Conservation (phyloP, 139 green algal species). For the Chlamydomonas applanata region DNA sequence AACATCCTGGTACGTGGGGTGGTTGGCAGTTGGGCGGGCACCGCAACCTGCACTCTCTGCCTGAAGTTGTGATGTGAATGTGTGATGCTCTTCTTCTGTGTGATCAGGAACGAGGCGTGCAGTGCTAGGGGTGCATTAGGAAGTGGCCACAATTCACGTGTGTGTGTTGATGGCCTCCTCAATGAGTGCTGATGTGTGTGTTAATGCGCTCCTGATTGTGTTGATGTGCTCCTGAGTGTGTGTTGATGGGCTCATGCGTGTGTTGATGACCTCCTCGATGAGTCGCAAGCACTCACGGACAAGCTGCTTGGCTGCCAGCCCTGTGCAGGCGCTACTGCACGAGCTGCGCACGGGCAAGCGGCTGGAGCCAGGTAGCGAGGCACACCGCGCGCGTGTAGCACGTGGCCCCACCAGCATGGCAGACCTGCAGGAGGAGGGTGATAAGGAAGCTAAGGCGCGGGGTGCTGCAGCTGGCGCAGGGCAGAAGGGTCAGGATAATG, state of each 20-base stretch:
- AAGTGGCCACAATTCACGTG: no score
- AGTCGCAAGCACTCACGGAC: no score
- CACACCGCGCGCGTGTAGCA: constrained; percentile 15
- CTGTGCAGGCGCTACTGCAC: constrained; percentile 29
- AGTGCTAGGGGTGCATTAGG: no score
- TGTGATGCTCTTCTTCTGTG: background rate
- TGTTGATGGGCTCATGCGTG: no score
- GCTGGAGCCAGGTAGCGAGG: background rate
- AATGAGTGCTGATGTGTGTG: no score
- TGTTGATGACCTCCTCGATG: no score
- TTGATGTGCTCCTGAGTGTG: no score
- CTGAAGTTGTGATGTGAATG: background rate
- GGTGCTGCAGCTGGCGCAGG: background rate
- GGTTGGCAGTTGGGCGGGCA: no score
- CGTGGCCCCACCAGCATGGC: constrained; percentile 39
- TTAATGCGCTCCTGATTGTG: no score
- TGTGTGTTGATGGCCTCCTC: no score
- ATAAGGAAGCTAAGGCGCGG: background rate
- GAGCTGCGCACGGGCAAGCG: constrained; percentile 38
- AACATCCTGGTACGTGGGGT: constrained; percentile 58
- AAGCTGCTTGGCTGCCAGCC: no score
- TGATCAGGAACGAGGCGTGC: no score
- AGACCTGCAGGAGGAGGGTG: constrained; percentile 23
- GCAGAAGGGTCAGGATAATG: background rate
- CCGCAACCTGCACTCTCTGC: background rate